Base-by-base conservation (phyloP, 2,329 filamentous ascomycete genomes). In the Neobulgaria alba region DNA sequence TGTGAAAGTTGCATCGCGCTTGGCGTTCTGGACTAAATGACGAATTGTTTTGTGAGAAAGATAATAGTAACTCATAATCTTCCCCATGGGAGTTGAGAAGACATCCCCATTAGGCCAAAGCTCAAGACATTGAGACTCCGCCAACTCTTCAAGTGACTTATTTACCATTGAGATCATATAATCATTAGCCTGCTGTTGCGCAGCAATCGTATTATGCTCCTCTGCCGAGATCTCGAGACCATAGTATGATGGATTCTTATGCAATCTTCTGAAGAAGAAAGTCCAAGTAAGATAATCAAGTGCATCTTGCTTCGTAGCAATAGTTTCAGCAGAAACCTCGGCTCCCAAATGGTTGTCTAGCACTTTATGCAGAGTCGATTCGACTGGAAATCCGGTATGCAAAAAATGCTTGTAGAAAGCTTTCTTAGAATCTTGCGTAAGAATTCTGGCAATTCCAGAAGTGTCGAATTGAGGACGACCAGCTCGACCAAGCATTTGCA, bases 1-100 rank as follows among this genome's bases (percentile, higher is more conserved):
- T 9, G 81, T 72, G 59, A 98, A 93, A 1, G 73, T 77, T 2
- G 85, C 86, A 14, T 79, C 67, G 0, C 79, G 74, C 55, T 85
- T 90, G 17, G 84, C 85, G 51, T 90, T 75, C 34, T 77, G 72
- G 48, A 85, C 77, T 5, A 98, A 75, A 55, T 87, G 81, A 1
- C 92, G 85, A 55, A 98, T 88, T 0, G 92, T 98, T 63, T 85
- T 85, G 67, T 98, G 92, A 0, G 89, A 93, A 35, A 92, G 79
- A 59, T 98, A 98, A 71, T 98, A 98, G 71, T 96, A 98, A 61
- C 85, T 94, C 87, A 96, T 95, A 58, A 98, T 96, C 67, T 95
- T 95, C 55, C 92, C 92, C 5, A 96, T 73, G 0, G 90, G 82
- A 0, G 92, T 96, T 1, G 90, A 71, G 53, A 95, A 85, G 19